These are phyloP conservation scores for Colletotrichum tabaci DNA, from an alignment of 2,329 filamentous ascomycete genomes.

Conservation along the genomic window DNA sequence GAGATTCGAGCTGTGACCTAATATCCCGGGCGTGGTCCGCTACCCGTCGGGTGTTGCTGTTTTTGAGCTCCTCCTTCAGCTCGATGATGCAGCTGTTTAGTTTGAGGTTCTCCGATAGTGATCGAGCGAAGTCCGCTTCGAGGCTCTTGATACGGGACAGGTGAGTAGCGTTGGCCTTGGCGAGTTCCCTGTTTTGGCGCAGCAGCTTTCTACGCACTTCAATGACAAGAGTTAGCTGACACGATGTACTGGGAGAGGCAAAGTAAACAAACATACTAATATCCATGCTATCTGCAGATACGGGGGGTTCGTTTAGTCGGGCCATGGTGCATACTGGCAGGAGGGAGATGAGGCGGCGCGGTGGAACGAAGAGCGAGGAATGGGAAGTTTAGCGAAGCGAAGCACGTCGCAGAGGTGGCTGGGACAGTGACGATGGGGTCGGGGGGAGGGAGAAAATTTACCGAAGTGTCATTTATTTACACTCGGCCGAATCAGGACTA, in stretches of 20 bases:
- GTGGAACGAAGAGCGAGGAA: constrained; percentile 31
- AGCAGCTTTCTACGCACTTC: constrained; percentile 84
- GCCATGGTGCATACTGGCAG: constrained; percentile 73
- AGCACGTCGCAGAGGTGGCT: constrained; percentile 40
- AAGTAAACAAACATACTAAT: constrained; percentile 72
- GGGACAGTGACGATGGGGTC: constrained; percentile 38
- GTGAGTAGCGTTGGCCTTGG: constrained; percentile 83
- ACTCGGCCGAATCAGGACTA: constrained; percentile 37
- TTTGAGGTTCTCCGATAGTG: constrained; percentile 84
- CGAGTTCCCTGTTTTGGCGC: constrained; percentile 88
- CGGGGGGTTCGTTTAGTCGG: constrained; percentile 82
- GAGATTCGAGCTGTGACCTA: constrained; percentile 79
- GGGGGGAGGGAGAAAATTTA: constrained; percentile 41
- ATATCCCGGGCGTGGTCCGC: constrained; percentile 79
- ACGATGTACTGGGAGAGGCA: neutral
- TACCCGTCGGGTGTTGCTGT: constrained; percentile 71
- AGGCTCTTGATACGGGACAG: constrained; percentile 83
- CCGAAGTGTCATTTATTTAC: constrained; percentile 44
- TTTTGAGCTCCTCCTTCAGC: constrained; percentile 77
- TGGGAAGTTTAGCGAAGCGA: constrained; percentile 28
- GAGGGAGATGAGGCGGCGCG: constrained; percentile 11
- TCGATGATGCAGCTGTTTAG: constrained; percentile 79
- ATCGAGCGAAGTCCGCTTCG: constrained; percentile 81
- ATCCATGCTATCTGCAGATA: constrained; percentile 79
- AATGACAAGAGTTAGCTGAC: constrained; percentile 43